Base-by-base conservation (phyloP, 352 stramenopile genomes). In the Globisporangium cystogenes region DNA sequence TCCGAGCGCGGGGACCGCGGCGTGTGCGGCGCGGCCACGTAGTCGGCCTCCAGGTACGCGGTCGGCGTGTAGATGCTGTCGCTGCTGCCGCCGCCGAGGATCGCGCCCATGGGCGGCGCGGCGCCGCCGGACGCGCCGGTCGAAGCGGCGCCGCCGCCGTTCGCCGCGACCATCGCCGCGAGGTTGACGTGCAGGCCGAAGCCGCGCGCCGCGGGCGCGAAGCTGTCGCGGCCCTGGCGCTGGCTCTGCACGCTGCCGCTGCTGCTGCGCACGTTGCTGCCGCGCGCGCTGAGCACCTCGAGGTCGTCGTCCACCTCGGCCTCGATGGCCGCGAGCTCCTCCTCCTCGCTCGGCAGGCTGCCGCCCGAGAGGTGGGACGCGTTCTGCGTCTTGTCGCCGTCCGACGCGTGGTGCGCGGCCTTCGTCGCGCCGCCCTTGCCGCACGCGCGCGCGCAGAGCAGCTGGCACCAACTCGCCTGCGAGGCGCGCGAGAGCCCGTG, bases 301-400 rank as follows among this genome's bases (percentile, higher is more conserved):
- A 91, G 67, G 55, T 85, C 80, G 24, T 91, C 81, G 53, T 91
- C 81, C 41, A 91, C 81, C 53, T 89, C 77, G 45, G 77, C 77
- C 67, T 87, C 74, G 47, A 91, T 91, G 26, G 54, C 76, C 50
- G 75, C 77, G 49, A 81, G 54, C 48, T 86, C 75, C 41, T 90
- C 76, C 49, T 81, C 72, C 51, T 87, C 73, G 64, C 68, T 87
- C 33, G 70, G 74, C n/a, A 70, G 58, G 43, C 73, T 86, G 48
- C 71, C 62, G 11, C 60, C 71, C 4, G 76, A 88, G 31, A 69
- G 31, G 37, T 74, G 70, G 16, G 79, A 90, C 40, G 68, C 72
- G 56, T 59, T 80, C 44, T 81, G 51, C 23, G 70, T 82, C 55
- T 82, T 70, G 48, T 81, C 74, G 52, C 60, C 68, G 24, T 49